A percentile compares a stretch with the other conserved stretches of the same genome.
These are phyloP conservation scores for Chrysoporthe austroafricana DNA, from an alignment of 2,329 filamentous ascomycete species.

Conservation along the genomic window DNA sequence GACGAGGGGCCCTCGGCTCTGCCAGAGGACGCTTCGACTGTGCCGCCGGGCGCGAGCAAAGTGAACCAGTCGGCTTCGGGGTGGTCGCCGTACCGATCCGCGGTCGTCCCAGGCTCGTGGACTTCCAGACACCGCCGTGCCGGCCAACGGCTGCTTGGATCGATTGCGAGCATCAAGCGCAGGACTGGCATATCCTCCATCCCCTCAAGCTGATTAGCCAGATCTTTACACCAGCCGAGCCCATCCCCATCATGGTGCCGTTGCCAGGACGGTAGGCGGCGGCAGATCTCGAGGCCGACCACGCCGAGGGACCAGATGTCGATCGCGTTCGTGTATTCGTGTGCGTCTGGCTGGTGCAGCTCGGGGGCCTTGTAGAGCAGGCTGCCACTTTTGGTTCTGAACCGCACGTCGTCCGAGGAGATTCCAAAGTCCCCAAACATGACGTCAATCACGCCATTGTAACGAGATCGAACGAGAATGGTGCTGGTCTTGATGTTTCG, in stretches of 20 bases:
- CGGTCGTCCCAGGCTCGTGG: neutral
- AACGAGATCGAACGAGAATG: neutral
- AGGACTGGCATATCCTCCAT: neutral
- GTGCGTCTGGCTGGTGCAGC: neutral
- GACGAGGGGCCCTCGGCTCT: no score
- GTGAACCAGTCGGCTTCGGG: neutral
- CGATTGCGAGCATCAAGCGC: neutral
- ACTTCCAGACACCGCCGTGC: neutral
- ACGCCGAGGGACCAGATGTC: neutral
- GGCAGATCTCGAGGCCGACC: neutral
- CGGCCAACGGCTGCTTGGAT: neutral
- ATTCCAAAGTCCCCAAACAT: conserved; percentile 1
- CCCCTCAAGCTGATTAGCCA: neutral
- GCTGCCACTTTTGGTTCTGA: neutral
- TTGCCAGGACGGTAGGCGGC: neutral
- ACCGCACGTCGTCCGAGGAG: neutral
- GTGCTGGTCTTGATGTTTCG: neutral
- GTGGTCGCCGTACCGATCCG: neutral
- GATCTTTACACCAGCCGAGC: neutral
- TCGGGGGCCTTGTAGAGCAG: neutral
- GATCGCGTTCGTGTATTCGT: neutral
- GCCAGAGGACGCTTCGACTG: no score
- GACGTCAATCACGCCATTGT: neutral
- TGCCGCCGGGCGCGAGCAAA: no score
- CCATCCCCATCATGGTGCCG: neutral